Evolutionary conservation across 176 grass and related monocot species (phyloP), one percentile per base, ranked within the genome.

Genomic region (Ensete glaucum): DNA sequence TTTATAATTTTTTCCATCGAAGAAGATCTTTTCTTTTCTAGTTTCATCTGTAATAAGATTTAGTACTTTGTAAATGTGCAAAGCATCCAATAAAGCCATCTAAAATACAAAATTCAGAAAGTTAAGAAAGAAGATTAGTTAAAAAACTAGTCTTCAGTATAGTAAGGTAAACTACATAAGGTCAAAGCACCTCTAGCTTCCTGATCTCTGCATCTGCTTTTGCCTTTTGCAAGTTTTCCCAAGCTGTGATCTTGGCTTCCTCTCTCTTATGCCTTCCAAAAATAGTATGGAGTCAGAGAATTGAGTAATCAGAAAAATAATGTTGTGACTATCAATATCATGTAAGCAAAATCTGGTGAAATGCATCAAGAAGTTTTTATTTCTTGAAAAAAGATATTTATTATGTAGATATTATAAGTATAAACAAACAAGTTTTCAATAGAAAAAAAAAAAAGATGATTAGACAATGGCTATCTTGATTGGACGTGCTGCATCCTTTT

Each of bases 1-100:
- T 74, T 85, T 69, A 99, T 64, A 79, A 99, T 99, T 84, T 73
- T 99, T 70, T 99, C 91, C 91, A 99, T 99, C 16, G 96, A 92
- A 8, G 83, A 88, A 21, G 88, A 93, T 60, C 91, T 89, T 80
- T 85, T 99, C 81, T 91, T 99, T 85, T 95, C 91, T 73, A 99
- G 88, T 74, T 95, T 99, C 91, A 99, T 92, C 96, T 99, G 82
- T 76, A 89, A 29, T 52, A 57, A 11, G 2, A 67, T 16, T 57
- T 7, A 72, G 52, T 73, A 55, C 60, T 5, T 22, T 9, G 25
- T 72, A 29, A 26, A 72, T 51, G 34, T 11, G 11, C 60, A 52
- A 16, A 63, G 10, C 22, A 52, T 10, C 26, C 16, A 15, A 16
- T 55, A 58, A 29, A 52, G 64, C 9, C 52, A 58, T 8, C 19